These are phyloP conservation scores for Chlamydomonas sphaeroides DNA, from an alignment of 139 green algal genomes.

Conservation along the genomic window DNA sequence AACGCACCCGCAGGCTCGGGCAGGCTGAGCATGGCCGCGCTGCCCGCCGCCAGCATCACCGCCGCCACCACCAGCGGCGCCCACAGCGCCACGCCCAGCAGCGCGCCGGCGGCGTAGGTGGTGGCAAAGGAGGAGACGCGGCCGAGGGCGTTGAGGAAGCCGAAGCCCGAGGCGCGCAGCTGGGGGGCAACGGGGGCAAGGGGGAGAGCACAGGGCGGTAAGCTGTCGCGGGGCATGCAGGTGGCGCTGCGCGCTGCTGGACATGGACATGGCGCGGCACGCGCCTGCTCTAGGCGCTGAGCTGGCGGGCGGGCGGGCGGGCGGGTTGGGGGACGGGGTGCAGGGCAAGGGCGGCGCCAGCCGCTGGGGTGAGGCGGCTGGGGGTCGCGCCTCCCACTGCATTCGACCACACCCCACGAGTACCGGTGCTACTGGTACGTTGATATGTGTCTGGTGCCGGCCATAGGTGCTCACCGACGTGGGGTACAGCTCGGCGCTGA, in stretches of 20 bases:
- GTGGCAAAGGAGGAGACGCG: constrained; percentile 41
- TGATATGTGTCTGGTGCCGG: too few species aligned
- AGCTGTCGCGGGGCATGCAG: too few species aligned
- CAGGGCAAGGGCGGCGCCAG: neutral
- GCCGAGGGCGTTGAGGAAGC: constrained; percentile 36
- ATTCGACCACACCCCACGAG: too few species aligned
- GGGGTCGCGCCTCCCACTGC: too few species aligned
- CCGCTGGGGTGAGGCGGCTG: neutral
- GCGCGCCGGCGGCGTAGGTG: constrained; percentile 42
- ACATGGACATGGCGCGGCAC: too few species aligned
- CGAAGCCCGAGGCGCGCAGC: constrained; percentile 51
- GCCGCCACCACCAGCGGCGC: constrained; percentile 55
- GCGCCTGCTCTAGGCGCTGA: too few species aligned
- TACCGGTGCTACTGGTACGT: too few species aligned
- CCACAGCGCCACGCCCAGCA: constrained; percentile 50
- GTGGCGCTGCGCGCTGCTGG: too few species aligned
- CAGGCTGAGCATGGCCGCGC: constrained; percentile 53
- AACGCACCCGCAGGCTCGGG: constrained; percentile 33
- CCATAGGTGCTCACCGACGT: constrained; percentile 57
- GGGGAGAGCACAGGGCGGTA: too few species aligned
- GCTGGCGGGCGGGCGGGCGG: too few species aligned
- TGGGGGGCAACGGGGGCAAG: neutral
- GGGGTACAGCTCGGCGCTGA: constrained; percentile 61
- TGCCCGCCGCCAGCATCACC: constrained; percentile 53
- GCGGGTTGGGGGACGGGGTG: neutral